Percentiles rank a stretch among this genome's conserved stretches.
phyloP scores from a whole-genome alignment of 345 rosid genomes.

The Populus ilicifolia region DNA sequence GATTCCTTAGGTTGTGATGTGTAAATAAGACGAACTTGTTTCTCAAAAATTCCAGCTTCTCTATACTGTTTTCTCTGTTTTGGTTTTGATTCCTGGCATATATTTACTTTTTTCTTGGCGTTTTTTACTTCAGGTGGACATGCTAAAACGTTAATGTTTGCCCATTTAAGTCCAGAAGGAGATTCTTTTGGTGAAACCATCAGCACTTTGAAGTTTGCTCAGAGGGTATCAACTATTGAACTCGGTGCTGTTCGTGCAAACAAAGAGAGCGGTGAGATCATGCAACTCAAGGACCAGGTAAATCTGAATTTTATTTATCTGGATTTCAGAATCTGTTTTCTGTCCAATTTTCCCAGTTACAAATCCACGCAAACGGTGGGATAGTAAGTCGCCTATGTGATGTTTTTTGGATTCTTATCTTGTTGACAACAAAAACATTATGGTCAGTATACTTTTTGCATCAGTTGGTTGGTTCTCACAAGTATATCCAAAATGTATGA shows the following conservation, averaged over 20 bases:
- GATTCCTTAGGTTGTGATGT: conserved; percentile 67
- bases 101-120: background rate
- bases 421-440: background rate
- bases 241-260: conserved; percentile 79
- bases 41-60: background rate
- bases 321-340: background rate
- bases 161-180: conserved; percentile 84
- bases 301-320: background rate
- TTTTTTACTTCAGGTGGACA: conserved; percentile 59
- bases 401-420: background rate
- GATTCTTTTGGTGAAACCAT: conserved; percentile 77
- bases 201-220: conserved; percentile 89
- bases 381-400: background rate
- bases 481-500: background rate
- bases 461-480: background rate
- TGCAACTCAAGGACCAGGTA: conserved; percentile 84
- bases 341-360: background rate
- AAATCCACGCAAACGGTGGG: background rate
- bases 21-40: background rate
- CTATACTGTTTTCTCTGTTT: background rate
- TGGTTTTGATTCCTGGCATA: background rate
- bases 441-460: background rate
- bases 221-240: conserved; percentile 74
- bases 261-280: conserved; percentile 72
- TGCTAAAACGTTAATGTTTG: conserved; percentile 90